Conservation (phyloP, 345 rosid genomes). For the Clausena lansium region DNA sequence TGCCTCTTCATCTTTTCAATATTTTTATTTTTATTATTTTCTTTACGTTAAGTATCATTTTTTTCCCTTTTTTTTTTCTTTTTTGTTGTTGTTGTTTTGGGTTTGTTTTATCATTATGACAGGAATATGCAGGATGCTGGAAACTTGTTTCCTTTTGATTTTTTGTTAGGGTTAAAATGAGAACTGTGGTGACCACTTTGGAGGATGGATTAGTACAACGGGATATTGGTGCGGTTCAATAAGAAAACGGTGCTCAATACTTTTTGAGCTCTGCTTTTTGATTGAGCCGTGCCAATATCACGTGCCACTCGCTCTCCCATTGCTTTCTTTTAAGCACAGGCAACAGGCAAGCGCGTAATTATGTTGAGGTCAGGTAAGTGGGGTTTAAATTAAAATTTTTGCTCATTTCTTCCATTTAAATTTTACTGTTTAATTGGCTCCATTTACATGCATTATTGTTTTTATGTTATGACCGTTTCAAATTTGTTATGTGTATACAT, state of each 20-base stretch:
- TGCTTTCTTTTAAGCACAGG: not conserved
- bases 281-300: conserved; percentile 81
- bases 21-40: no score
- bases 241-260: conserved; percentile 40
- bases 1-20: not conserved
- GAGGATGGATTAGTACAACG: conserved; percentile 22
- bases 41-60: not conserved
- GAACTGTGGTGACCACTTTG: not conserved
- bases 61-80: not conserved
- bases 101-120: not conserved
- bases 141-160: no score
- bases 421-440: not conserved
- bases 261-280: conserved; percentile 39
- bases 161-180: not conserved
- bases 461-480: not conserved
- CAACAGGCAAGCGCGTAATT: no score
- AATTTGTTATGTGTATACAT: no score
- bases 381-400: not conserved
- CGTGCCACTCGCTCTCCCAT: conserved; percentile 25
- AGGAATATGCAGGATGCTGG: conserved; percentile 4
- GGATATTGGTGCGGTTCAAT: conserved; percentile 75
- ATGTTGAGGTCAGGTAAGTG: not conserved
- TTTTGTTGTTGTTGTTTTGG: not conserved
- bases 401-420: no score
- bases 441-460: not conserved